Base-by-base conservation (phyloP, 495 filamentous ascomycete species). In the Halenospora varia region DNA sequence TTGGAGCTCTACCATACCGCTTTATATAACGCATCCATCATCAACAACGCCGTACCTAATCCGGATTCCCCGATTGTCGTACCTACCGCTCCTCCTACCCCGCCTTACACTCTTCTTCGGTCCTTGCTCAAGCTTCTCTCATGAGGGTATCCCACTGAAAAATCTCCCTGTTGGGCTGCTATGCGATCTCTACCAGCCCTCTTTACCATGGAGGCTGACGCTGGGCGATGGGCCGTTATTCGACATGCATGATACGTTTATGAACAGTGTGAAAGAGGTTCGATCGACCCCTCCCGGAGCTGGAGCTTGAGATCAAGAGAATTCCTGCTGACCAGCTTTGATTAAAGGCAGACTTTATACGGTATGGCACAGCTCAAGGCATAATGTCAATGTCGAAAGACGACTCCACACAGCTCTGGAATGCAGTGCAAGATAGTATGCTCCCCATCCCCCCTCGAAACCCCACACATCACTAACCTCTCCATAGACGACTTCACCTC, bases 341-440 rank as follows among this genome's bases (percentile, higher is more conserved):
- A 26, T 19, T 9, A 17, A 53, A 87, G 78, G 95, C 94, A 18
- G 93, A 96, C 67, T 96, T 91, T 64, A 75, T 96, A 26, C 83
- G 94, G 29, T 92, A 96, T 57, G 92, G 94, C 18, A 96, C 86
- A 11, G 93, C 92, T 2, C 92, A 92, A 67, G 87, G 85, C 29
- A 92, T 97, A 57, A 97, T 97, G 95, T 88, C 83, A 35, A 73
- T 97, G 54, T 90, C 87, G 24, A 92, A 91, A 70, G 88, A 92
- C 25, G 84, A 97, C 65, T 95, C 90, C 1, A 91, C 87, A 1
- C 78, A 83, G 25, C 77, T 99, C 35, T 97, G 95, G 95, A 82
- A 84, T 55, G 80, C 90, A 3, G 87, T 98, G 11, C 78, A 87
- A 68, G 82, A 88, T 61, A 87, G 90, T 94, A 72, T 55, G 84